A percentile compares a stretch with the other conserved stretches of the same genome.
Conservation (phyloP, 352 stramenopile genomes). For the Phytophthora quininea region DNA sequence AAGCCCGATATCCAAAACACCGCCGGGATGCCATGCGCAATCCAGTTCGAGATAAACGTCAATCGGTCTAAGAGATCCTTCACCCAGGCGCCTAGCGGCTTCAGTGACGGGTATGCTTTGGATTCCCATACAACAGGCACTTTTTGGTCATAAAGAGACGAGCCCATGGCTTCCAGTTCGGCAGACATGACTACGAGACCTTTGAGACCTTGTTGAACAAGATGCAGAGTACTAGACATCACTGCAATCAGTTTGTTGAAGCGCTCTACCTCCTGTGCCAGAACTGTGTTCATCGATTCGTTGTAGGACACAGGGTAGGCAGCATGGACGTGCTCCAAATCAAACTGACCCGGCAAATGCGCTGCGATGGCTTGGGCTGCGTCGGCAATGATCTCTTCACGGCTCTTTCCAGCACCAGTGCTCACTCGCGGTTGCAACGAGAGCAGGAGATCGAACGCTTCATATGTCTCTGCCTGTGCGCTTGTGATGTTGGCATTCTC, state of each 20-base stretch:
- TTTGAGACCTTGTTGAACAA: constrained; percentile 89
- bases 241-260: constrained; percentile 89
- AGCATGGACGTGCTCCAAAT: constrained; percentile 86
- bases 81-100: constrained; percentile 88
- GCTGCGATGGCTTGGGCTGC: constrained; percentile 86
- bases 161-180: constrained; percentile 88
- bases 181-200: constrained; percentile 89
- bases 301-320: constrained; percentile 88
- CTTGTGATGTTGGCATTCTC: constrained; percentile 95
- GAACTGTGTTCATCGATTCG: constrained; percentile 93
- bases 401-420: constrained; percentile 73
- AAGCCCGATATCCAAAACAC: constrained; percentile 94
- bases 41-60: constrained; percentile 73
- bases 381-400: constrained; percentile 90
- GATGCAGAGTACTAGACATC: constrained; percentile 85
- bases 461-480: constrained; percentile 90
- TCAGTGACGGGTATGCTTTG: constrained; percentile 91
- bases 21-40: constrained; percentile 72
- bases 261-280: constrained; percentile 92
- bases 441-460: constrained; percentile 88
- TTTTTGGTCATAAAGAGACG: constrained; percentile 86
- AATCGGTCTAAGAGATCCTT: constrained; percentile 85
- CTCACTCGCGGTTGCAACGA: constrained; percentile 86
- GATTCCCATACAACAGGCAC: constrained; percentile 88
- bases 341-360: constrained; percentile 74